These are phyloP conservation scores for Raphidocelis subcapitata DNA, from an alignment of 139 green algal species.

Conservation along the genomic window DNA sequence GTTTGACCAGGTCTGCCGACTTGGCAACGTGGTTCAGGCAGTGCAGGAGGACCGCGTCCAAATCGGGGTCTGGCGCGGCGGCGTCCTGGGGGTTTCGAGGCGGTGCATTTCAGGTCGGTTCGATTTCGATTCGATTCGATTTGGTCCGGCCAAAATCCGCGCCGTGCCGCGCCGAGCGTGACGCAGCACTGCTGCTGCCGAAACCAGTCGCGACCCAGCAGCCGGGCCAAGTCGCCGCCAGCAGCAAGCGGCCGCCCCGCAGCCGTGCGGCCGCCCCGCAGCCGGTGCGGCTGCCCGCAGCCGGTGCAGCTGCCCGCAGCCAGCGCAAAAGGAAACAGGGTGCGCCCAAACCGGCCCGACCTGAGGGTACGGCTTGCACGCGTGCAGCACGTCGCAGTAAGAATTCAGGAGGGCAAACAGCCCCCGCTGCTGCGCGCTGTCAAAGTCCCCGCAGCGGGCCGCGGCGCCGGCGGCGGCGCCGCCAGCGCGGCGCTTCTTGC, in stretches of 20 bases:
- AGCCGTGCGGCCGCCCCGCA: too few relatives aligned
- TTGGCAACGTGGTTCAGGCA: conserved; percentile 80
- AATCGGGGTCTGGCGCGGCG: conserved; percentile 20
- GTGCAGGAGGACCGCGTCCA: conserved; percentile 84
- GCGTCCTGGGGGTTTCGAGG: not conserved
- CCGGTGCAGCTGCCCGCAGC: not conserved
- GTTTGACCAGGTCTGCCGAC: conserved; percentile 80
- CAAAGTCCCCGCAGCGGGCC: conserved; percentile 35
- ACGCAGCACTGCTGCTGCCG: too few relatives aligned
- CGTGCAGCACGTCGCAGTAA: conserved; percentile 60
- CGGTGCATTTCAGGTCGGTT: too few relatives aligned
- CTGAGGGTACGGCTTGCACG: conserved; percentile 43
- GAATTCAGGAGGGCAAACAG: conserved; percentile 53
- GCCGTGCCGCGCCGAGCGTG: too few relatives aligned
- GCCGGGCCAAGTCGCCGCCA: too few relatives aligned
- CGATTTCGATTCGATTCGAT: too few relatives aligned
- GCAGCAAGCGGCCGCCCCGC: too few relatives aligned
- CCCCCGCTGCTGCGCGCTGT: conserved; percentile 34
- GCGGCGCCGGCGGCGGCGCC: not conserved
- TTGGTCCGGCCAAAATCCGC: too few relatives aligned
- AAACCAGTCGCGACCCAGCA: too few relatives aligned
- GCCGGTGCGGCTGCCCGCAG: too few relatives aligned
- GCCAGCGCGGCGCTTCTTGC: conserved; percentile 5
- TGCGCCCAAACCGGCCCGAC: not conserved
- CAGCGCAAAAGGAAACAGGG: not conserved